These are phyloP conservation scores for Hericium coralloides DNA, from an alignment of 768 basidiomycete species.

Conservation along the genomic window DNA sequence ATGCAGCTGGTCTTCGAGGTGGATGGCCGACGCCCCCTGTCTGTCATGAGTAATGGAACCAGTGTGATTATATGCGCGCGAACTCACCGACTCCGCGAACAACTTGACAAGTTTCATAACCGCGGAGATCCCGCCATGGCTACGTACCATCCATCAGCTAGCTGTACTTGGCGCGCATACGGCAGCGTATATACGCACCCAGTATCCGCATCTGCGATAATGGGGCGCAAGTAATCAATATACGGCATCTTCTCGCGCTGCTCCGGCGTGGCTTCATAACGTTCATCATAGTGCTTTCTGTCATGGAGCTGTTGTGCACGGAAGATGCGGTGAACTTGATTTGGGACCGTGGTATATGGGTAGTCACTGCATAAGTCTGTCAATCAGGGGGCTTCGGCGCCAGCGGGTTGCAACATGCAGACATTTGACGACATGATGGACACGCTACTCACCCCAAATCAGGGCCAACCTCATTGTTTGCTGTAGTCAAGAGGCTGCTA, in stretches of 20 bases:
- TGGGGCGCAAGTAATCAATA: slow-evolving; percentile 83
- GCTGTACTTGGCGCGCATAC: slow-evolving; percentile 2
- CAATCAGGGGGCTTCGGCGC: not conserved
- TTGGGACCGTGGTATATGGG: slow-evolving; percentile 93
- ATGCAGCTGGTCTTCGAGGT: slow-evolving; percentile 90
- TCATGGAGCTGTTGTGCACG: slow-evolving; percentile 91
- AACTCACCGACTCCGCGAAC: slow-evolving; percentile 80
- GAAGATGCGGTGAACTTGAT: slow-evolving; percentile 88
- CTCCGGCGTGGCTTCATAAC: slow-evolving; percentile 55
- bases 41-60: too few species aligned
- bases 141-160: slow-evolving; percentile 19
- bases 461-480: slow-evolving; percentile 86
- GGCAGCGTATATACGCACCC: slow-evolving; percentile 45
- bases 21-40: slow-evolving; percentile 81
- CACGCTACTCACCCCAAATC: slow-evolving; percentile 62
- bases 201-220: slow-evolving; percentile 92
- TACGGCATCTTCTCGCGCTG: slow-evolving; percentile 64
- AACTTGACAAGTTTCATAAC: slow-evolving; percentile 93
- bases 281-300: slow-evolving; percentile 86
- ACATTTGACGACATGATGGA: not conserved
- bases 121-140: slow-evolving; percentile 87
- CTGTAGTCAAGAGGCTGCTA: slow-evolving; percentile 80
- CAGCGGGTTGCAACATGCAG: not conserved
- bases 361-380: slow-evolving; percentile 56
- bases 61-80: not conserved